Conservation (phyloP, 2,329 filamentous ascomycete genomes). For the Colletotrichum coccodes region DNA sequence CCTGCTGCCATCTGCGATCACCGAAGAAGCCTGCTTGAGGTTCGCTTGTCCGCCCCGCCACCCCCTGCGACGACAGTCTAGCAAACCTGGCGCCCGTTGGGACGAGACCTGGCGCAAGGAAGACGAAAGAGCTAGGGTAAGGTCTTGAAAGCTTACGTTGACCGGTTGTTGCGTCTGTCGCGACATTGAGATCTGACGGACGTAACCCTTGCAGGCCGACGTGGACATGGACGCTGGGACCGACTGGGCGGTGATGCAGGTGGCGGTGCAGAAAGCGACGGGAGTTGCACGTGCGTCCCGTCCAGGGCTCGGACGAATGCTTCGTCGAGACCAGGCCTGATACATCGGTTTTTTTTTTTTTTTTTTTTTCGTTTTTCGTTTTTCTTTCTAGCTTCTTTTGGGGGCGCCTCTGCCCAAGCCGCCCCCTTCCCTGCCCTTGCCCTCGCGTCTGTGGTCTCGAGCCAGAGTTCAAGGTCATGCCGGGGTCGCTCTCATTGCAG, state of each 20-base stretch:
- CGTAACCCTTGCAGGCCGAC: not conserved
- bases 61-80: not conserved
- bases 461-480: not conserved
- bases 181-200: constrained; percentile 6
- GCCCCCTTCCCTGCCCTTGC: constrained; percentile 4
- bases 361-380: constrained; percentile 1
- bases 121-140: not conserved
- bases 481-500: not conserved
- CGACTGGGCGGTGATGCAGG: constrained; percentile 30
- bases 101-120: not conserved
- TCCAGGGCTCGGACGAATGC: not conserved
- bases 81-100: not conserved
- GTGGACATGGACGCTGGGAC: not conserved
- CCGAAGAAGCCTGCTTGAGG: constrained; percentile 1
- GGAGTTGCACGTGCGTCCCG: constrained; percentile 10
- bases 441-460: not conserved
- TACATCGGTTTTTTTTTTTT: constrained; percentile 11
- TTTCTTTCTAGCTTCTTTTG: not conserved
- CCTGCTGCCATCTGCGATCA: not conserved
- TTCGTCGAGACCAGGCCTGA: not conserved
- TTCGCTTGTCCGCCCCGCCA: not conserved
- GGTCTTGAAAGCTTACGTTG: not conserved
- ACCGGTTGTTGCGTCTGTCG: not conserved
- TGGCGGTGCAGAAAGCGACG: constrained; percentile 25
- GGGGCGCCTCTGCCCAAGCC: constrained; percentile 1